phyloP scores from a whole-genome alignment of 192 early-diverging fungal species.

The Coemansia sp. region DNA sequence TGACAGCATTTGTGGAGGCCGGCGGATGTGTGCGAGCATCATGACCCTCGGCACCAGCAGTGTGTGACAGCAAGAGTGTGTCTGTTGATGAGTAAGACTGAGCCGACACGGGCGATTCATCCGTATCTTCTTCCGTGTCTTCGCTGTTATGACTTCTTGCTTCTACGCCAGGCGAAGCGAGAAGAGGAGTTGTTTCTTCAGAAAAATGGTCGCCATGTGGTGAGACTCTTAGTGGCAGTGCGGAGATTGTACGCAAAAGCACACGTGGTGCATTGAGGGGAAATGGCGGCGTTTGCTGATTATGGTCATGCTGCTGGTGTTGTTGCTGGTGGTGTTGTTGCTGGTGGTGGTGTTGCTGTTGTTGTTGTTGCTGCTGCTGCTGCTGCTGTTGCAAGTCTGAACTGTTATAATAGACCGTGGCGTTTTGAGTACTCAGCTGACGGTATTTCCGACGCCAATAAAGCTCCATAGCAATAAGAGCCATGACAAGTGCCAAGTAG shows the following conservation, averaged over 20 bases:
- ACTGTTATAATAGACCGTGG: not conserved
- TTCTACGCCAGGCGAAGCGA: not conserved
- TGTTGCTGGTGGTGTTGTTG: not conserved
- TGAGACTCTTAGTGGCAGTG: not conserved
- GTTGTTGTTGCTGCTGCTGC: not conserved
- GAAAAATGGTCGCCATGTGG: not conserved
- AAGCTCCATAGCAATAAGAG: constrained; percentile 50
- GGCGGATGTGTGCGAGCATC: not conserved
- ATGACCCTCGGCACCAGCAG: not conserved
- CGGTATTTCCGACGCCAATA: constrained; percentile 40
- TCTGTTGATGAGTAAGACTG: not conserved
- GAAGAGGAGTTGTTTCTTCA: constrained; percentile 9
- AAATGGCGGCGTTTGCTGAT: not conserved
- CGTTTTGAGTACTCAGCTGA: not conserved
- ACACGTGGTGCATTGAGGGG: constrained; percentile 1
- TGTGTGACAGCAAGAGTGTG: not conserved
- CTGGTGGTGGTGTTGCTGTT: not conserved
- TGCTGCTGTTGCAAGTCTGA: not conserved
- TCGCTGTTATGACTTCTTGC: not conserved
- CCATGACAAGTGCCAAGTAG: constrained; percentile 54
- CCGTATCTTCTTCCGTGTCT: not conserved
- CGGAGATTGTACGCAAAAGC: not conserved
- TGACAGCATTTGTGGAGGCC: constrained; percentile 2
- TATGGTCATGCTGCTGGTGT: not conserved
- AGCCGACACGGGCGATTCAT: not conserved